Base-by-base conservation (phyloP, 306 rosid genomes). In the Rosa rugosa region DNA sequence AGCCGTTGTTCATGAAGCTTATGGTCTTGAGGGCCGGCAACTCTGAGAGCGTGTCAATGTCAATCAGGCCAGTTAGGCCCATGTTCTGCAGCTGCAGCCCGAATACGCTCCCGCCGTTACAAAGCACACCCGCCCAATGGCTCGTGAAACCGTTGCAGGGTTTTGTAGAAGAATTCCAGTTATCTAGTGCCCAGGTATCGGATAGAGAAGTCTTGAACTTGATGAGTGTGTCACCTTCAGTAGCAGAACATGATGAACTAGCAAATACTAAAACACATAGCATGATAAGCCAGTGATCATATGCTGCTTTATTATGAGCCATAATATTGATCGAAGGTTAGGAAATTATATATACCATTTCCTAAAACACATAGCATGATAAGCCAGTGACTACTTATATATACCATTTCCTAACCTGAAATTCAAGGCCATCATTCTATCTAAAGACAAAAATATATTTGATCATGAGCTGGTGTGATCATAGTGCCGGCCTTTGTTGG, bases 81-180 rank as follows among this genome's bases (percentile, higher is more conserved):
- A 93, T 86, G 18, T 76, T 72, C 59, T 91, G 90, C 8, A 95
- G 85, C 44, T 46, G 53, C 77, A 16, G 49, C 5, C 90, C 91
- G 16, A 34, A 69, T 6, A 85, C 45, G 34, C 0, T 76, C 0
- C 67, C 80, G 5, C 83, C 1, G 18, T 4, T 2, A 72, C 99
- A 95, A 53, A 65, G 11, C 59, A 95, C 1, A 41, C 98, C 98
- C 18, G 11, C 6, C 99, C 98, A 95, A 16, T 27, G 45, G 23
- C 59, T 0, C 0, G 1, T 50, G 23, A 20, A 25, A 51, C 2
- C 63, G 12, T 27, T 50, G 82, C 97, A 92, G 4, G 89, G 6
- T 20, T 3, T 3, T 7, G 23, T 59, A 16, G 90, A 70, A 11
- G 25, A 6, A 5, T 79, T 38, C 79, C 99, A 93, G 53, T 83